A percentile compares a stretch with the other conserved stretches of the same genome.
Conservation (phyloP, 1,139 yeast species). For the Tardiomyces digboiensis region DNA sequence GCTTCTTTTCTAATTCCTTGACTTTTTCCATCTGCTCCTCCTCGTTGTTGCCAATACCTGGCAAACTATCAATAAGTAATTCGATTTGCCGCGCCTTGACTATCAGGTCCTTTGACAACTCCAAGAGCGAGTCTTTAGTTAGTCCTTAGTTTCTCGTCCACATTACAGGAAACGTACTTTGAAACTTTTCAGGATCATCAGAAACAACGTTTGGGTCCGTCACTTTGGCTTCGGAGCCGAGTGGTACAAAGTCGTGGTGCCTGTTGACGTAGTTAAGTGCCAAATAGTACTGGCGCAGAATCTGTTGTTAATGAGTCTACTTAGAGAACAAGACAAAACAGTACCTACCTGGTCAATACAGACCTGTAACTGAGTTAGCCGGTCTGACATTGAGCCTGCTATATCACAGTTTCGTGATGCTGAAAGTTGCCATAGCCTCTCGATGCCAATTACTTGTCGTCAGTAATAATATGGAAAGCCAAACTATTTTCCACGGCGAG, state of each 20-base stretch:
- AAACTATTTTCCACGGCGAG: neutral
- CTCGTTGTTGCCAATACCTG: conserved; percentile 87
- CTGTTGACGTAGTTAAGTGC: conserved; percentile 79
- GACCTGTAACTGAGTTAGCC: conserved; percentile 85
- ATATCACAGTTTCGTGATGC: neutral
- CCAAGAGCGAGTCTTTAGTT: conserved; percentile 30
- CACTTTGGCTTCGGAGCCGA: conserved; percentile 41
- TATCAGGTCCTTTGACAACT: conserved; percentile 71
- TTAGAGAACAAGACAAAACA: neutral
- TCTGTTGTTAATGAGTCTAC: conserved; percentile 10
- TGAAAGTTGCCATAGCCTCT: neutral
- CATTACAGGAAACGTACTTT: conserved; percentile 10
- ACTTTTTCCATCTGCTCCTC: conserved; percentile 62
- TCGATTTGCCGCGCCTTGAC: conserved; percentile 81
- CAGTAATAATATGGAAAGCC: neutral
- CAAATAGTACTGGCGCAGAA: conserved; percentile 87
- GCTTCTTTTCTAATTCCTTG: conserved; percentile 50
- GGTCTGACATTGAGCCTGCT: conserved; percentile 49
- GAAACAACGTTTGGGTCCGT: conserved; percentile 39
- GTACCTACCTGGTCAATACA: conserved; percentile 58
- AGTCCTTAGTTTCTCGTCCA: conserved; percentile 4
- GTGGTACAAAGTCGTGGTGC: conserved; percentile 50
- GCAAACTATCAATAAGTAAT: conserved; percentile 77
- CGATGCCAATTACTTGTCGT: neutral
- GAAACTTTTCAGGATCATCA: conserved; percentile 29